Conservation (phyloP, 2,329 filamentous ascomycete genomes). For the Fusarium xyrophilum region DNA sequence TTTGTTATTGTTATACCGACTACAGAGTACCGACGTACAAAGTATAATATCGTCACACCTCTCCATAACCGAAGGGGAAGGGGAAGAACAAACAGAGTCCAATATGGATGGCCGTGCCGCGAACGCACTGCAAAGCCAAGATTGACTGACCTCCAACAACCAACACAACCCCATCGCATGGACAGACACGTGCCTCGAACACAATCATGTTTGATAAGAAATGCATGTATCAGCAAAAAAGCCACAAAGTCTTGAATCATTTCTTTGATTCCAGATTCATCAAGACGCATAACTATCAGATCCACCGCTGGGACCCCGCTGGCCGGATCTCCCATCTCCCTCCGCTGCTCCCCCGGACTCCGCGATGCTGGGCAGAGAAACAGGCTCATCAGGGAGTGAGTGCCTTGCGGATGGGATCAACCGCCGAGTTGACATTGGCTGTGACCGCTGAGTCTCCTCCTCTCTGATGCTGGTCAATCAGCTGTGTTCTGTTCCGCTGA, state of each 20-base stretch:
- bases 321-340: conserved; percentile 19
- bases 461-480: conserved; percentile 14
- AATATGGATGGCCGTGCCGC: not conserved
- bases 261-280: conserved; percentile 19
- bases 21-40: not conserved
- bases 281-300: conserved; percentile 27
- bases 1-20: conserved; percentile 26
- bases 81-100: not conserved
- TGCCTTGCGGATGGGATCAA: conserved; percentile 31
- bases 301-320: conserved; percentile 6
- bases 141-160: not conserved
- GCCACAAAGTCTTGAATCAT: not conserved
- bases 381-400: conserved; percentile 21
- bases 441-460: conserved; percentile 8
- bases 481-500: conserved; percentile 8
- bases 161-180: not conserved
- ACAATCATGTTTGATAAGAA: not conserved
- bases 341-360: conserved; percentile 21
- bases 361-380: conserved; percentile 8
- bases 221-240: not conserved
- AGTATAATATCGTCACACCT: not conserved
- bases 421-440: conserved; percentile 14
- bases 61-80: not conserved
- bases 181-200: not conserved
- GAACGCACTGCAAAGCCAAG: conserved; percentile 3